Evolutionary conservation across 257 asterid genomes (phyloP).

Genomic region (Striga asiatica): DNA sequence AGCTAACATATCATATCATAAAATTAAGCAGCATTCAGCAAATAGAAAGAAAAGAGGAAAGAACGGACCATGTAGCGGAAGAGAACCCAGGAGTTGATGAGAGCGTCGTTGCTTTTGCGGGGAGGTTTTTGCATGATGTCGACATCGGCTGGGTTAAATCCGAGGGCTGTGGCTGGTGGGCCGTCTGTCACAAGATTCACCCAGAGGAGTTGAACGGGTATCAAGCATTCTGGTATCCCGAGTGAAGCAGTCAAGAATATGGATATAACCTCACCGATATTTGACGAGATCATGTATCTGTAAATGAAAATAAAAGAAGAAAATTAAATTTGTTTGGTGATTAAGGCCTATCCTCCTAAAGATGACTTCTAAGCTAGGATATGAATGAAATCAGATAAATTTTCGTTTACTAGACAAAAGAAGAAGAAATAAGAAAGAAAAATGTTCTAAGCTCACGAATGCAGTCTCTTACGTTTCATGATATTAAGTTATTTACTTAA

Average conservation of each 20-base stretch:
- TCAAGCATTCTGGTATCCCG: conserved; percentile 84
- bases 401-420: no score
- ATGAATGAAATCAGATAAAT: no score
- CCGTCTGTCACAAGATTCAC: conserved; percentile 91
- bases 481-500: conserved; percentile 1
- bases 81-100: conserved; percentile 70
- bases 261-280: conserved; percentile 80
- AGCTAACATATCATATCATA: background rate
- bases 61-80: conserved; percentile 67
- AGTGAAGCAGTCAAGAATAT: conserved; percentile 81
- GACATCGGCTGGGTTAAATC: conserved; percentile 81
- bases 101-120: conserved; percentile 61
- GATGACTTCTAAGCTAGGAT: no score
- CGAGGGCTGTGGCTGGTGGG: conserved; percentile 96
- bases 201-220: conserved; percentile 89
- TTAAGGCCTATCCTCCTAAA: no score
- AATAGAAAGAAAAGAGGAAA: background rate
- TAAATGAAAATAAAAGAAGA: background rate
- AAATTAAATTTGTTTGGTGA: no score
- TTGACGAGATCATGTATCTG: conserved; percentile 94
- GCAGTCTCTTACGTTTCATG: background rate
- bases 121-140: conserved; percentile 89
- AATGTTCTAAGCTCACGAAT: background rate
- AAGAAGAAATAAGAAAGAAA: no score
- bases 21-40: no score